Conservation (phyloP, 176 grass and related monocot species). For the Elymus sibiricus region DNA sequence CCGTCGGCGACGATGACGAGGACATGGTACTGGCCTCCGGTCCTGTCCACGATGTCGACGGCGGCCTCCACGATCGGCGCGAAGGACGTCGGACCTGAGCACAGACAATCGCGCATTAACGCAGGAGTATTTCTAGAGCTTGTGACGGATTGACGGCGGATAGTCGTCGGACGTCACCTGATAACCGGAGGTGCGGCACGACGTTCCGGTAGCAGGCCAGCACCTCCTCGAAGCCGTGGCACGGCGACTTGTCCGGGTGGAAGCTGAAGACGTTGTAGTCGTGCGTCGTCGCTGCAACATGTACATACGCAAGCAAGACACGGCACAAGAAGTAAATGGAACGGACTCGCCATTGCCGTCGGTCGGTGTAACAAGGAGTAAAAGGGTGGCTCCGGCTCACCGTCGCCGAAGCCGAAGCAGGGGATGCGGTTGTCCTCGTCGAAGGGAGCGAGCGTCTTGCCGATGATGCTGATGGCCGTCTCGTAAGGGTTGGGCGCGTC, state of each 20-base stretch:
- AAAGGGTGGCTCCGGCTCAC: slow-evolving; percentile 34
- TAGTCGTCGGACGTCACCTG: slow-evolving; percentile 29
- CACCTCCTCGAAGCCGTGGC: slow-evolving; percentile 95
- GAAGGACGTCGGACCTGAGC: slow-evolving; percentile 78
- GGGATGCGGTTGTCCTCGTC: slow-evolving; percentile 94
- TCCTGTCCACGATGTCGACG: slow-evolving; percentile 84
- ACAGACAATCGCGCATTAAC: not conserved
- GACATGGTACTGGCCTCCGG: slow-evolving; percentile 81
- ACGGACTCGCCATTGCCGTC: not conserved
- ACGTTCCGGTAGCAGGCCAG: slow-evolving; percentile 73
- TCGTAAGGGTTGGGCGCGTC: slow-evolving; percentile 73
- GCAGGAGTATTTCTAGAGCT: not conserved
- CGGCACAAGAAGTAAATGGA: not conserved
- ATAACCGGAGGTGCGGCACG: slow-evolving; percentile 65
- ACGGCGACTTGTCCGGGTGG: slow-evolving; percentile 62
- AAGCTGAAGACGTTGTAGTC: slow-evolving; percentile 84
- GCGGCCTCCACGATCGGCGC: slow-evolving; percentile 82
- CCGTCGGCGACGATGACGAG: slow-evolving; percentile 90
- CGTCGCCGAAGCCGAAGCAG: slow-evolving; percentile 93
- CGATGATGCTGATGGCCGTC: slow-evolving; percentile 85
- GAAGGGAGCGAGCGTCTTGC: slow-evolving; percentile 79
- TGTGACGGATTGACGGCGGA: not conserved
- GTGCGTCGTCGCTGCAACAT: slow-evolving; percentile 63
- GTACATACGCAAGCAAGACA: not conserved
- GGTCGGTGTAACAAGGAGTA: not conserved